These are phyloP conservation scores for Paraphoma chrysanthemicola DNA, from an alignment of 2,329 filamentous ascomycete species.

Conservation along the genomic window DNA sequence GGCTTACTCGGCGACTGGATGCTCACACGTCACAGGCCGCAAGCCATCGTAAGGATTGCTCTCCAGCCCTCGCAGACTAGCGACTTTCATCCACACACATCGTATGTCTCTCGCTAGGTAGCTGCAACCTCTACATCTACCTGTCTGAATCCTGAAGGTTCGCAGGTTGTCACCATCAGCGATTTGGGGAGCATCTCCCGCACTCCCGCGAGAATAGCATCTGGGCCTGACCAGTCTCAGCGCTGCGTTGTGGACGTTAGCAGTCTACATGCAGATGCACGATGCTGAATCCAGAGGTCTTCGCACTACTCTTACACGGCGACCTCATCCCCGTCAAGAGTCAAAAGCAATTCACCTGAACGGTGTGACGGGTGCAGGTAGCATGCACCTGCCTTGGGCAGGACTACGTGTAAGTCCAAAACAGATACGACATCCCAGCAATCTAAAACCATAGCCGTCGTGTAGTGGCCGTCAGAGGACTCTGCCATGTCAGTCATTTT, in stretches of 20 bases:
- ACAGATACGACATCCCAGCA: not conserved
- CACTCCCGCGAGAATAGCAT: not conserved
- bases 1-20: not conserved
- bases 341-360: not conserved
- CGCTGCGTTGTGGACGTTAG: not conserved
- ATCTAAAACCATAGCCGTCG: not conserved
- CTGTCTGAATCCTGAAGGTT: not conserved
- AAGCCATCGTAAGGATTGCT: not conserved
- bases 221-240: not conserved
- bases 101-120: not conserved
- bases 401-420: not conserved
- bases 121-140: not conserved
- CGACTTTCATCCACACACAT: not conserved
- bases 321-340: not conserved
- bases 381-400: not conserved
- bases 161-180: not conserved
- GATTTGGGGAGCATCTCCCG: not conserved
- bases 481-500: not conserved
- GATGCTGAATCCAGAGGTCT: not conserved
- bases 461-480: not conserved
- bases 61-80: not conserved
- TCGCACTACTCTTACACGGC: not conserved
- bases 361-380: constrained; percentile 1
- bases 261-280: not conserved
- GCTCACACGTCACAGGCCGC: constrained; percentile 5